Conservation (phyloP, 768 basidiomycete genomes). For the Baorangia bicolor region DNA sequence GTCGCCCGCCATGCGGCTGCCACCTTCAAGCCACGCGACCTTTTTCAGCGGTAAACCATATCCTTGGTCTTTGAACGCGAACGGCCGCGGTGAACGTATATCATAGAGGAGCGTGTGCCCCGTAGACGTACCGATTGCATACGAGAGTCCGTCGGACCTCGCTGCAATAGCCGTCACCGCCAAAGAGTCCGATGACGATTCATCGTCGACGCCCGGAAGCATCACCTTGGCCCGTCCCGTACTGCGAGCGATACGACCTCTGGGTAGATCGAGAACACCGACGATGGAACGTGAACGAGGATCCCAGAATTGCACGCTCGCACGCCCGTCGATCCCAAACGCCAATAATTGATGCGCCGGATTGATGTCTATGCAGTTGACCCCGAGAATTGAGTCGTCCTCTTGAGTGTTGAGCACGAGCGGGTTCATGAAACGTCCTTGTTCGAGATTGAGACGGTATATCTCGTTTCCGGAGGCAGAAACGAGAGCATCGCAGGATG, state of each 20-base stretch:
- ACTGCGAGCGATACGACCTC: slow-evolving; percentile 46
- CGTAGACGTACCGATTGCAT: slow-evolving; percentile 93
- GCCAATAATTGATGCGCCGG: slow-evolving; percentile 87
- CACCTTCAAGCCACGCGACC: slow-evolving; percentile 88
- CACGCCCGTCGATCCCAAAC: slow-evolving; percentile 85
- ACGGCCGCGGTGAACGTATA: slow-evolving; percentile 78
- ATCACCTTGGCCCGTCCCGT: slow-evolving; percentile 32
- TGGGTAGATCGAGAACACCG: slow-evolving; percentile 65
- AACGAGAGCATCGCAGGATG: slow-evolving; percentile 88
- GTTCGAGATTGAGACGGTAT: slow-evolving; percentile 92
- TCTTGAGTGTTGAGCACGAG: slow-evolving; percentile 55
- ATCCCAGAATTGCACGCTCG: slow-evolving; percentile 96
- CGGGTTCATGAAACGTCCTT: slow-evolving; percentile 89
- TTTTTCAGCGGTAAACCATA: slow-evolving; percentile 89
- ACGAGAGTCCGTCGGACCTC: slow-evolving; percentile 83
- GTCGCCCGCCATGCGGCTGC: slow-evolving; percentile 78
- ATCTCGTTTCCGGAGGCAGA: slow-evolving; percentile 84
- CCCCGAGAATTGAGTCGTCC: slow-evolving; percentile 66
- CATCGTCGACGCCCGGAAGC: slow-evolving; percentile 37
- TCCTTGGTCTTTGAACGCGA: slow-evolving; percentile 93
- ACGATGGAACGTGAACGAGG: slow-evolving; percentile 77
- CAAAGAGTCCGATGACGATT: slow-evolving; percentile 33
- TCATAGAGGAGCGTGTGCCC: slow-evolving; percentile 96
- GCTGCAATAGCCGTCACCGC: slow-evolving; percentile 84
- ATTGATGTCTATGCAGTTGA: slow-evolving; percentile 92